Percentiles rank a stretch among this genome's conserved stretches.
Evolutionary conservation across 2,329 filamentous ascomycete genomes (phyloP).

Genomic region (Fusarium praegraminearum): DNA sequence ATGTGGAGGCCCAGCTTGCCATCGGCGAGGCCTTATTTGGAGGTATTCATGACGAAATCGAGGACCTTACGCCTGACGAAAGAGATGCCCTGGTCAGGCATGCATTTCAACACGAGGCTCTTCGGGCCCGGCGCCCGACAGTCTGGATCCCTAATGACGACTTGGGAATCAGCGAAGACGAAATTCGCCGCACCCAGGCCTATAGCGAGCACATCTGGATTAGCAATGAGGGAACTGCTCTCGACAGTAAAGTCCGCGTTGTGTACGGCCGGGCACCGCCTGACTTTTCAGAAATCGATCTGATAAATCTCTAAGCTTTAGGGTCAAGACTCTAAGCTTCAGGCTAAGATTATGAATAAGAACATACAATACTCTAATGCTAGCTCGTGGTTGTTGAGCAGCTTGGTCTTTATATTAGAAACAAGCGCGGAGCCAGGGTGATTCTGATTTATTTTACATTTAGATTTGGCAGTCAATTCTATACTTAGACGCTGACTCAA

Average conservation of each 20-base stretch:
- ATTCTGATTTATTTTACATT: no score
- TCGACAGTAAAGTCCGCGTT: slow-evolving; percentile 85
- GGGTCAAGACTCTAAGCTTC: no score
- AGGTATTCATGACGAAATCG: slow-evolving; percentile 90
- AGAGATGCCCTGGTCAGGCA: slow-evolving; percentile 86
- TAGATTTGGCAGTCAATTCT: no score
- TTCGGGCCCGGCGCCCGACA: slow-evolving; percentile 85
- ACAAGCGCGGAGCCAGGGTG: no score
- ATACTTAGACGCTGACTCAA: no score
- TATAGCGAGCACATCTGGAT: slow-evolving; percentile 90
- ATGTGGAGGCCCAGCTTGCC: slow-evolving; percentile 77
- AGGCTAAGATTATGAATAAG: no score
- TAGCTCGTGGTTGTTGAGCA: no score
- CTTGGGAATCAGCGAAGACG: slow-evolving; percentile 90
- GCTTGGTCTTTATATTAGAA: no score
- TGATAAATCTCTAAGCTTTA: slow-evolving; percentile 76
- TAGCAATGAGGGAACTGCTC: slow-evolving; percentile 89
- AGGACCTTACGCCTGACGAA: slow-evolving; percentile 91
- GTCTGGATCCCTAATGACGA: slow-evolving; percentile 96
- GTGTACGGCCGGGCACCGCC: slow-evolving; percentile 88
- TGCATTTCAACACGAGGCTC: slow-evolving; percentile 90
- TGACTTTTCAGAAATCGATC: slow-evolving; percentile 88
- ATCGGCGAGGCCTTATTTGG: slow-evolving; percentile 87
- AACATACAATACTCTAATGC: no score
- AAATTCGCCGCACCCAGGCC: slow-evolving; percentile 80